These are phyloP conservation scores for Trichophyton benhamiae DNA, from an alignment of 2,329 filamentous ascomycete genomes.

Conservation along the genomic window DNA sequence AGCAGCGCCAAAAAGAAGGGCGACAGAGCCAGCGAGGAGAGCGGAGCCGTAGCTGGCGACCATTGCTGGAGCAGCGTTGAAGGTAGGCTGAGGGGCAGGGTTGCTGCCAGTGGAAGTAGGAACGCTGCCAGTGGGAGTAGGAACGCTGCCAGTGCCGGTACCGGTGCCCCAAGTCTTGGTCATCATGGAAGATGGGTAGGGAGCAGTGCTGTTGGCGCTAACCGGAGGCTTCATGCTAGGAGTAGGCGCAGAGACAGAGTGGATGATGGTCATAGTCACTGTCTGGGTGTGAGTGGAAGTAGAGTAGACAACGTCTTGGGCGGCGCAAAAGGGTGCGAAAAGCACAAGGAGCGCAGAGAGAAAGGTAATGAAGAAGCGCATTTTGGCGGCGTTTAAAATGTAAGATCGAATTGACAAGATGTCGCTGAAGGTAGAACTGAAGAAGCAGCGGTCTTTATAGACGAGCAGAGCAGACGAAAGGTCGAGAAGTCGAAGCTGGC, in stretches of 20 bases:
- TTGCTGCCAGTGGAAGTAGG: not conserved
- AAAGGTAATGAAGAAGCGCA: slow-evolving; percentile 27
- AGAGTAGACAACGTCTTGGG: slow-evolving; percentile 24
- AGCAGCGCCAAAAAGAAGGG: slow-evolving; percentile 24
- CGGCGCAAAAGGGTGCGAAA: slow-evolving; percentile 19
- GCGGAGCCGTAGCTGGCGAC: slow-evolving; percentile 19
- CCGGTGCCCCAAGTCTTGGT: slow-evolving; percentile 3
- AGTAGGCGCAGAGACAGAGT: slow-evolving; percentile 13
- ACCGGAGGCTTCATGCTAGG: slow-evolving; percentile 15
- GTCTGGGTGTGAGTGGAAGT: slow-evolving; percentile 36
- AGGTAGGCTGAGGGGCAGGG: slow-evolving; percentile 7
- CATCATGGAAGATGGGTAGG: not conserved
- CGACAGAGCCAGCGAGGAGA: slow-evolving; percentile 28
- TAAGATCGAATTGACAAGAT: slow-evolving; percentile 6
- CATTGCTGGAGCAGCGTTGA: slow-evolving; percentile 13
- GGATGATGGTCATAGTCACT: slow-evolving; percentile 23
- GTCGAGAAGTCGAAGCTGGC: not conserved
- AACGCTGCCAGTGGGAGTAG: not conserved
- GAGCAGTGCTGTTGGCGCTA: not conserved
- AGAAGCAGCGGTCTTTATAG: not conserved
- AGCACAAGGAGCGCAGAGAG: slow-evolving; percentile 25
- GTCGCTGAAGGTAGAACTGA: not conserved
- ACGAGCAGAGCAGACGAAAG: not conserved
- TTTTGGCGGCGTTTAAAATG: slow-evolving; percentile 19
- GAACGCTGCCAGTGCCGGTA: not conserved